phyloP scores from a whole-genome alignment of 2,329 filamentous ascomycete species.

The Apiospora marii region DNA sequence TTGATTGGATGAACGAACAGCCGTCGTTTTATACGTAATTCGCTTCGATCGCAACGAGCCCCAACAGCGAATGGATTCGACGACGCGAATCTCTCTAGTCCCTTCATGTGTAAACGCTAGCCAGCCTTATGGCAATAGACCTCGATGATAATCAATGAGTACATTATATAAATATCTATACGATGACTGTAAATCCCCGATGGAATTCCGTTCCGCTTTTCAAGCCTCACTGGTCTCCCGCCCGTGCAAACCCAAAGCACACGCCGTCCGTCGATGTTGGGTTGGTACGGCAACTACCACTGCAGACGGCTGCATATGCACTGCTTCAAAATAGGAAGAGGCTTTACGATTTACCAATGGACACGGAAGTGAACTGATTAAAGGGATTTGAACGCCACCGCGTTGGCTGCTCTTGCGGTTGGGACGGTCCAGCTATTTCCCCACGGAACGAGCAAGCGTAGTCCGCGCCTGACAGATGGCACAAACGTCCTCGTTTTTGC shows the following conservation, averaged over 20 bases:
- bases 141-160: too few species aligned
- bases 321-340: not conserved
- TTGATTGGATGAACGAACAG: not conserved
- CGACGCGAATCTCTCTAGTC: not conserved
- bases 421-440: not conserved
- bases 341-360: not conserved
- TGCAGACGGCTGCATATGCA: too few species aligned
- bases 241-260: not conserved
- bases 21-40: not conserved
- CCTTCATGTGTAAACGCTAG: not conserved
- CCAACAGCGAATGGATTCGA: not conserved
- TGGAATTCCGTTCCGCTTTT: constrained; percentile 1
- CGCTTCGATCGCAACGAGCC: not conserved
- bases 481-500: constrained; percentile 14
- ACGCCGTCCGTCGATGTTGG: not conserved
- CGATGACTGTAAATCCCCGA: not conserved
- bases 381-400: not conserved
- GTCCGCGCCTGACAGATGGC: constrained; percentile 11
- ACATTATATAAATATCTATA: not conserved
- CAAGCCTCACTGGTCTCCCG: constrained; percentile 14
- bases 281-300: too few species aligned
- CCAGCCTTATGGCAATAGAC: not conserved
- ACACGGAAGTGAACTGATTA: not conserved
- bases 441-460: not conserved
- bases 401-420: not conserved